Evolutionary conservation across 306 rosid species (phyloP).

Genomic region (Datisca glomerata): DNA sequence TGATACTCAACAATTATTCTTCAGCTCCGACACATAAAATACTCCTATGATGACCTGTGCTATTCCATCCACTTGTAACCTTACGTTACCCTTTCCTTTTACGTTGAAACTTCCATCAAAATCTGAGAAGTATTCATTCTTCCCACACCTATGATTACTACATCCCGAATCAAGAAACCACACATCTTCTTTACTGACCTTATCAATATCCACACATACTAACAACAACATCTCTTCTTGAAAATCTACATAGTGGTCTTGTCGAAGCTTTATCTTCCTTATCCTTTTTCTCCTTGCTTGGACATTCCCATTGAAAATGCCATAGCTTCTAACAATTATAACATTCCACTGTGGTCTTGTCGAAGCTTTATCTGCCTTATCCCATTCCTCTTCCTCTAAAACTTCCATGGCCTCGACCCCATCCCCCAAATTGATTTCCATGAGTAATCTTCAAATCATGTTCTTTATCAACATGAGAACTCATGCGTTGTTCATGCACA

Average conservation of each 20-base stretch:
- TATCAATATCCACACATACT: too few relatives aligned
- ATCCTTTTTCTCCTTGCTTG: background rate
- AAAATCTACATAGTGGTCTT: background rate
- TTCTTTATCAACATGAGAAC: background rate
- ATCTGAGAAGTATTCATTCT: background rate
- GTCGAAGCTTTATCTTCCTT: background rate
- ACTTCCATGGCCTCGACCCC: background rate
- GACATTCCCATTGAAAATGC: constrained; percentile 1
- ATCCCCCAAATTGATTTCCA: background rate
- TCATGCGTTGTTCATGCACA: background rate
- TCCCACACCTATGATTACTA: constrained; percentile 1
- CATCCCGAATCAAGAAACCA: background rate
- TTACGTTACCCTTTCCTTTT: background rate
- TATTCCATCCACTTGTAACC: background rate
- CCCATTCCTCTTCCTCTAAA: background rate
- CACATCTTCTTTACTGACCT: background rate
- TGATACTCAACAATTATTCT: background rate
- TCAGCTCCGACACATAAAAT: background rate
- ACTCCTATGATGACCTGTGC: background rate
- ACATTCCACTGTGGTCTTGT: background rate
- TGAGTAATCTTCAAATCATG: background rate
- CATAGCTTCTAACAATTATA: background rate
- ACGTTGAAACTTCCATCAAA: too few relatives aligned
- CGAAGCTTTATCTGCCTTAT: background rate
- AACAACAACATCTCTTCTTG: too few relatives aligned